These are phyloP conservation scores for Pythium plurisporium DNA, from an alignment of 352 stramenopile genomes.

Conservation along the genomic window DNA sequence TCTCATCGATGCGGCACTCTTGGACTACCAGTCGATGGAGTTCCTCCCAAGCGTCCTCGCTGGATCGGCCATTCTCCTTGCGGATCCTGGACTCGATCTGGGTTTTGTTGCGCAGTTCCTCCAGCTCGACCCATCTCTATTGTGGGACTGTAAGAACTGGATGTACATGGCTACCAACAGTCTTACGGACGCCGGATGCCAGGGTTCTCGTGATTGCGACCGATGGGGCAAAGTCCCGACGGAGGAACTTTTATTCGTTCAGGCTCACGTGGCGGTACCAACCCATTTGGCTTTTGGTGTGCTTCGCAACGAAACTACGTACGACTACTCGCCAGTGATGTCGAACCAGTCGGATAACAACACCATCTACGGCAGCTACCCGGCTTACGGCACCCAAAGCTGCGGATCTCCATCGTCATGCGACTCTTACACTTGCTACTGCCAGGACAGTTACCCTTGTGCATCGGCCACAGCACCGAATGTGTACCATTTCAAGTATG, in stretches of 20 bases:
- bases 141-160: conserved; percentile 83
- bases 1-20: conserved; percentile 66
- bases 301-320: conserved; percentile 43
- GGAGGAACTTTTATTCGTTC: conserved; percentile 70
- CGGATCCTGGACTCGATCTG: conserved; percentile 62
- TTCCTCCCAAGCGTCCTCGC: conserved; percentile 76
- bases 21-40: conserved; percentile 74
- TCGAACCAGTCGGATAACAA: conserved; percentile 19
- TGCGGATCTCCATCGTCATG: conserved; percentile 54
- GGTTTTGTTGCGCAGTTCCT: conserved; percentile 81
- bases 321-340: conserved; percentile 27
- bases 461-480: conserved; percentile 31
- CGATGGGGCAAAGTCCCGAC: conserved; percentile 64
- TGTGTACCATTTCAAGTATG: conserved; percentile 84
- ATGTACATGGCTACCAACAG: conserved; percentile 54
- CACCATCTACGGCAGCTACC: conserved; percentile 25
- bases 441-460: conserved; percentile 43
- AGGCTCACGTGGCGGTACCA: conserved; percentile 57
- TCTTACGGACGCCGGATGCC: conserved; percentile 44
- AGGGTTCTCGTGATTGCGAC: conserved; percentile 45
- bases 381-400: conserved; percentile 32
- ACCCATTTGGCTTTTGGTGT: conserved; percentile 58
- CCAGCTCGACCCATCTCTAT: conserved; percentile 65
- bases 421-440: conserved; percentile 63
- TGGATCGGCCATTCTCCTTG: conserved; percentile 61